phyloP scores from a whole-genome alignment of 768 basidiomycete genomes.

The Russula foetens region DNA sequence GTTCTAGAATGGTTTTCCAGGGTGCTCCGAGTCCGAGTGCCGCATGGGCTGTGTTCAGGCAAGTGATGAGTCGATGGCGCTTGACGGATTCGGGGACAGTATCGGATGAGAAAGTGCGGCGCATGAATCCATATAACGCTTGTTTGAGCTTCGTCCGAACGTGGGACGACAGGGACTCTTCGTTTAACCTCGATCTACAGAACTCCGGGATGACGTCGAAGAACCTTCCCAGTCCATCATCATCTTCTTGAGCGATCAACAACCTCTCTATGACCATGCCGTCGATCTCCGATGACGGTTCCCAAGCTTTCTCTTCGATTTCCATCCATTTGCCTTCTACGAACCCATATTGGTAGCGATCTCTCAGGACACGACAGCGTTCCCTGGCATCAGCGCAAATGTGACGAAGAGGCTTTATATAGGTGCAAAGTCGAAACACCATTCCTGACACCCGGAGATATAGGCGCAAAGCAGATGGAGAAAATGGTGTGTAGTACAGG shows the following conservation, averaged over 20 bases:
- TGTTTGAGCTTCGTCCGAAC: background rate
- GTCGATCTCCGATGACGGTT: background rate
- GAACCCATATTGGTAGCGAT: background rate
- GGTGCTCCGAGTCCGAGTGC: background rate
- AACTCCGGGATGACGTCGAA: background rate
- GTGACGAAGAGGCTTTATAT: too few species aligned
- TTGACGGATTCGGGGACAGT: background rate
- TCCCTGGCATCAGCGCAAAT: too few species aligned
- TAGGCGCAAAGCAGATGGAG: too few species aligned
- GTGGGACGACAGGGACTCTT: too few species aligned
- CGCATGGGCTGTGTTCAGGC: background rate
- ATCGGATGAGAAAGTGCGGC: background rate
- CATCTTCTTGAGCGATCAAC: background rate
- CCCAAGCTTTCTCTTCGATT: background rate
- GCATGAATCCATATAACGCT: background rate
- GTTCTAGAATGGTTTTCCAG: too few species aligned
- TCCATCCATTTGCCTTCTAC: too few species aligned
- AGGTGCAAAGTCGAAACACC: too few species aligned
- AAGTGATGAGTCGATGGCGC: background rate
- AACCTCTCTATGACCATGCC: background rate
- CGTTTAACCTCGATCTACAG: background rate
- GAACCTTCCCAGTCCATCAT: background rate
- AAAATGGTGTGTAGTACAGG: too few species aligned
- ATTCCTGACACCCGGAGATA: too few species aligned
- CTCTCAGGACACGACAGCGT: constrained; percentile 5